Evolutionary conservation across 805 yeast genomes (phyloP), one percentile per base, ranked within the genome.

Genomic region (Cyberlindnera americana): DNA sequence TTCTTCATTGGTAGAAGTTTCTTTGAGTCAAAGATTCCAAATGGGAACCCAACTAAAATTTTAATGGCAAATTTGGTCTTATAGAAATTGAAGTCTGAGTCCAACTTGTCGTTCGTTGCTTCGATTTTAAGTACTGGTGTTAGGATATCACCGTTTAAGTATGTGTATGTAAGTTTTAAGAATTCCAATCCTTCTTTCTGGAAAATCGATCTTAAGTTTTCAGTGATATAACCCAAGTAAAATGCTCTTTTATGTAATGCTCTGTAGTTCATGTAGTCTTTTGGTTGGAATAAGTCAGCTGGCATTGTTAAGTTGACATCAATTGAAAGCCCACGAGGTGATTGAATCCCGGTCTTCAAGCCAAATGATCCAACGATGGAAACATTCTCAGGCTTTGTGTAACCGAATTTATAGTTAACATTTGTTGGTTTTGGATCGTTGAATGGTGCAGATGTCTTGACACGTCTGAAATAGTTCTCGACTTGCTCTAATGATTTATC

Each of bases 301-400:
- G 97, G 96, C 90, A 93, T 91, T 4, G 86, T 80, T 29, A 91
- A 69, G 23, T 84, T 72, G 21, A 93, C 73, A 59, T 93, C 99
- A 17, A 91, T 75, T 5, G 86, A 67, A 59, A 78, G 69, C 0
- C 85, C 83, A 26, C 62, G 55, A 19, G 82, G 81, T 46, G 74
- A 74, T 33, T 77, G 72, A 18, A 86, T 81, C 3, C 84, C 88
- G 1, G 95, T 80, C 53, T 87, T 87, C 48, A 91, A 68, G 4
- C 96, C 93, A 66, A 87, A 91, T 6, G 95, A 80, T 1, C 99
- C 98, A 8, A 87, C 83, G 28, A 93, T 71, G 8, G 89, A 77
- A 12, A 91, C 78, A 49, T 78, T 80, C 40, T 73, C 74, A 0
- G 98, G 99, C 13, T 78, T 68, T 33, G 64, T 61, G 59, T 77